A percentile compares a stretch with the other conserved stretches of the same genome.
These are phyloP conservation scores for Dryadomyces sulphureus DNA, from an alignment of 2,329 filamentous ascomycete species.

Conservation along the genomic window DNA sequence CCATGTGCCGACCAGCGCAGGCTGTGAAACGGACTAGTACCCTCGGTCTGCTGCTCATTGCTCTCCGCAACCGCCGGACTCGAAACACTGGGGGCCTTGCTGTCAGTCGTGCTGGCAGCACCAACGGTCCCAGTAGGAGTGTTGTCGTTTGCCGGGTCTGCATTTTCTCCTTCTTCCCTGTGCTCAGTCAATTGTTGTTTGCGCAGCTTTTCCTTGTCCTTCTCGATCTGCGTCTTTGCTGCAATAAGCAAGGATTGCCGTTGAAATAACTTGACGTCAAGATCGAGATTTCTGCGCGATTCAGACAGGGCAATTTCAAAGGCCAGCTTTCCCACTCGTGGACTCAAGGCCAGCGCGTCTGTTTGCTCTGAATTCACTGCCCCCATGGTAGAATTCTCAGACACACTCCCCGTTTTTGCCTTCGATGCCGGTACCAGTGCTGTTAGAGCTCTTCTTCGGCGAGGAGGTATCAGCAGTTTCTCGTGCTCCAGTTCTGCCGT, in stretches of 20 bases:
- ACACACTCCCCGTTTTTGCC: too few species aligned
- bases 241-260: constrained; percentile 10
- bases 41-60: background rate
- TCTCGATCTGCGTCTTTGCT: constrained; percentile 8
- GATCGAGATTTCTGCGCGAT: constrained; percentile 8
- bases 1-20: background rate
- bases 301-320: constrained; percentile 9
- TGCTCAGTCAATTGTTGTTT: background rate
- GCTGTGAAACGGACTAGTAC: background rate
- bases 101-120: constrained; percentile 1
- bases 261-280: constrained; percentile 10
- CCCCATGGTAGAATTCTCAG: background rate
- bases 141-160: background rate
- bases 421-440: background rate
- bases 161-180: background rate
- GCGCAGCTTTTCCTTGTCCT: background rate
- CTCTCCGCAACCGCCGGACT: background rate
- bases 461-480: background rate
- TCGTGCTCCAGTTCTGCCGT: background rate
- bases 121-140: constrained; percentile 3
- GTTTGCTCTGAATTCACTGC: background rate
- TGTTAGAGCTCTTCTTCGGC: background rate
- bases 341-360: background rate
- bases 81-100: background rate
- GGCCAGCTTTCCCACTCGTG: constrained; percentile 7